Base-by-base conservation (phyloP, 495 filamentous ascomycete species). In the Aspergillus nanangensis region DNA sequence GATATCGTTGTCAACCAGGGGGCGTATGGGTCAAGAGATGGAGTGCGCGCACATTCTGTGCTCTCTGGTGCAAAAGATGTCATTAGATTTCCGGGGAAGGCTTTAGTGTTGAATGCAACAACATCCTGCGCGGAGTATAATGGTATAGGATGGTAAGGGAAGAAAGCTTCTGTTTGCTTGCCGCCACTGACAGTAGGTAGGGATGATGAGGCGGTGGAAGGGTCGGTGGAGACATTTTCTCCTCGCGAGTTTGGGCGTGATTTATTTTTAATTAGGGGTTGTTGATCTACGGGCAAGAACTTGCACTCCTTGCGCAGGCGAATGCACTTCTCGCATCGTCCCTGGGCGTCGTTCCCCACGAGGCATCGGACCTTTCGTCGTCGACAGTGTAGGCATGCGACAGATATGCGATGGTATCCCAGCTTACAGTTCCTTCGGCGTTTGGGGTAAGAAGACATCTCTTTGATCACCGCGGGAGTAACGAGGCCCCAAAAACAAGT, bases 311-410 rank as follows among this genome's bases (percentile, higher is more conserved):
- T 97, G 61, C 94, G 92, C 62, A 98, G 75, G 39, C 89, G 85
- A 53, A 97, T 96, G 69, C 93, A 98, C 67, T 96, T 95, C 47
- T 87, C 84, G 65, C 93, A 98, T 48, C 93, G 84, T 39, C 87
- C 86, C 57, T 90, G 80, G 11, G 79, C 65, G 59, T 97, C 92
- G 51, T 86, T 71, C 55, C 86, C 82, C 32, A 90, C 77, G 37
- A 96, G 78, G 69, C 93, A 98, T 65, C 93, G 77, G 51, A 98
- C 97, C 67, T 98, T 98, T 48, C 93, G 86, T 57, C 87, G 80
- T 53, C 93, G 89, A 63, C 93, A 98, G 61, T 96, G 92, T 29
- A 86, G 86, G 76, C 93, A 98, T 53, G 93, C 93, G 63, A 97
- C 89, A 45, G 93, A 95, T 27, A 90, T 96, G 47, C 93, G 84